Evolutionary conservation across 1,139 yeast species (phyloP).

Genomic region (Saccharomycopsis hybrid): DNA sequence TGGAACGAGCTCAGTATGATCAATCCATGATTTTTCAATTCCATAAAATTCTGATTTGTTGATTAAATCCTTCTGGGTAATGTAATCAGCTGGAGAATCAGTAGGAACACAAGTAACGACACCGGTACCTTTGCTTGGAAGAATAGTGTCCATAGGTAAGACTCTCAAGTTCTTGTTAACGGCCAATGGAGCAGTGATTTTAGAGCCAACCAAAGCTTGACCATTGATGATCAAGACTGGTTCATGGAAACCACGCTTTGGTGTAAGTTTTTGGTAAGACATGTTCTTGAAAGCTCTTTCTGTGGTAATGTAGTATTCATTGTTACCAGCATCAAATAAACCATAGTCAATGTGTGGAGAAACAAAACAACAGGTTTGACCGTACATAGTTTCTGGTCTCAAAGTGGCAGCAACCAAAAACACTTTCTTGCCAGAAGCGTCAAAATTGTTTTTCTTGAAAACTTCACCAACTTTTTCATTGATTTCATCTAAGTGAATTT

Average conservation of each 20-base stretch:
- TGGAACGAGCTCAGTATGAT: constrained; percentile 56
- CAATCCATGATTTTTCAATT: constrained; percentile 83
- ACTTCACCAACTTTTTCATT: constrained; percentile 34
- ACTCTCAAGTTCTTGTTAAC: constrained; percentile 66
- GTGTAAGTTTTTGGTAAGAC: constrained; percentile 92
- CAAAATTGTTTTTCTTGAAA: constrained; percentile 36
- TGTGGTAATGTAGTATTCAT: constrained; percentile 75
- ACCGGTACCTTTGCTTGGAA: constrained; percentile 96
- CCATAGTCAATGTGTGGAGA: constrained; percentile 94
- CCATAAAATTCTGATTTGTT: constrained; percentile 90
- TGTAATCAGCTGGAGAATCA: constrained; percentile 95
- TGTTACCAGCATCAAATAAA: constrained; percentile 79
- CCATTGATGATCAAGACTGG: constrained; percentile 63
- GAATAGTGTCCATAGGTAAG: constrained; percentile 95
- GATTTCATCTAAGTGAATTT: constrained; percentile 65
- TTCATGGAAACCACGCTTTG: constrained; percentile 72
- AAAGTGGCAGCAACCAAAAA: constrained; percentile 93
- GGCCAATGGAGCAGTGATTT: constrained; percentile 81
- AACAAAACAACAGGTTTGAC: constrained; percentile 97
- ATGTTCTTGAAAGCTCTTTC: constrained; percentile 97
- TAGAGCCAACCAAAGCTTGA: constrained; percentile 72
- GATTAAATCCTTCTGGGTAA: constrained; percentile 75
- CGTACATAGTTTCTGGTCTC: constrained; percentile 99
- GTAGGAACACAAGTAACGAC: constrained; percentile 98
- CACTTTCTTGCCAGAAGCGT: constrained; percentile 62